Evolutionary conservation across 257 asterid species (phyloP), one percentile per base, ranked within the genome.

Genomic region (Anisodus acutangulus): DNA sequence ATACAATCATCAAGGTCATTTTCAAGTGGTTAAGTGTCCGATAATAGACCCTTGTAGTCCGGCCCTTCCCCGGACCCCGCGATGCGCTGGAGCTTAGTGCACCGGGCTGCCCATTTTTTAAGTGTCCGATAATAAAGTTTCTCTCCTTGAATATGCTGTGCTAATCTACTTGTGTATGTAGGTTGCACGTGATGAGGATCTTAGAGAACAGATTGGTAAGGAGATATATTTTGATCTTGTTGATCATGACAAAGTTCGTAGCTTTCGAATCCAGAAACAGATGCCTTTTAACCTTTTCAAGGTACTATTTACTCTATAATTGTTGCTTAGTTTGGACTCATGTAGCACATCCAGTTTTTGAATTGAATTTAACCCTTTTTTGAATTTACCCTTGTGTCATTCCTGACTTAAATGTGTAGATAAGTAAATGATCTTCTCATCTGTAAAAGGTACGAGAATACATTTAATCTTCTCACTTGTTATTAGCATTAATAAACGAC

Each of bases 121-220:
- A 4, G 39, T 74, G 80, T 22, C 43, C 17, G 5, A 74, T 74
- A 74, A 49, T 31, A 31, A 31, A 31, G 35, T 31, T 82, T 67
- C 69, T 43, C 66, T 43, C 64, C 74, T 69, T 53, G 41, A 83
- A 83, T 10, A n/a, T 8, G 66, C 58, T 55, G 41, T 68, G 80
- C 19, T 69, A 37, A 59, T 37, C 54, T 41, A 26, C 49, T 13
- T 2, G 10, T 16, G 10, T 86, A 41, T 85, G 86, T 88, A 96
- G 99, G 98, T 97, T 91, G 98, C 98, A 66, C 97, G 97, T 41
- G 99, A 97, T 87, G 99, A 91, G 87, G 98, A 97, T 85, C 84
- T 97, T 88, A 89, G 41, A 86, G 97, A 95, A 83, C 98, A 97
- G 91, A 95, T 97, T 17, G 99, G 99, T 31, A 97, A 95, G 88